Percentiles rank a stretch among this genome's conserved stretches.
Evolutionary conservation across 148 eudicot genomes (phyloP).

Genomic region (Heliamphora exappendiculata): DNA sequence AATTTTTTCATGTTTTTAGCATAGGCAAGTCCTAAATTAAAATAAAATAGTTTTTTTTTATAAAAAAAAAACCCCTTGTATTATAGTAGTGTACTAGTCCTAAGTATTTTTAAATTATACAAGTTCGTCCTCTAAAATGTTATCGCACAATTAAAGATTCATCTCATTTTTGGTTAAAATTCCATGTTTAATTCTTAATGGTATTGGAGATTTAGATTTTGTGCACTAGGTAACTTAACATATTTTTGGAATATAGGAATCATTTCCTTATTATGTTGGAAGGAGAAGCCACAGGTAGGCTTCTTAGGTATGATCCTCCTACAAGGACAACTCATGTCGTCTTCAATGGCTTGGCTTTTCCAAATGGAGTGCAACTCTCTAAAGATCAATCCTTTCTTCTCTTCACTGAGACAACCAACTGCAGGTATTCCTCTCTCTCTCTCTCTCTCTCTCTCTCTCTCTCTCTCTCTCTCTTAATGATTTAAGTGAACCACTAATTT

Average conservation of each 20-base stretch:
- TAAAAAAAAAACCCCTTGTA: too few relatives aligned
- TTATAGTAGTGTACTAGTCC: too few relatives aligned
- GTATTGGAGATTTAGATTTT: neutral
- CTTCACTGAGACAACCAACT: constrained; percentile 81
- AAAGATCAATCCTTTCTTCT: constrained; percentile 70
- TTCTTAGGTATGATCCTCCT: constrained; percentile 76
- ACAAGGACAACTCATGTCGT: constrained; percentile 72
- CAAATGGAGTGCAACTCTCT: constrained; percentile 87
- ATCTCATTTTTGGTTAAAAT: too few relatives aligned
- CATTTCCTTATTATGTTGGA: constrained; percentile 76
- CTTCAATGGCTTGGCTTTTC: constrained; percentile 69
- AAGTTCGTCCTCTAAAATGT: too few relatives aligned
- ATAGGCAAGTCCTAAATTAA: too few relatives aligned
- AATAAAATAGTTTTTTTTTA: too few relatives aligned
- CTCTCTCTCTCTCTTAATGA: neutral
- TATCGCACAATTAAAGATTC: too few relatives aligned
- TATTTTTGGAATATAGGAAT: constrained; percentile 33
- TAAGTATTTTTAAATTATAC: too few relatives aligned
- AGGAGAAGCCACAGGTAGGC: constrained; percentile 85
- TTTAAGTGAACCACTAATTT: too few relatives aligned
- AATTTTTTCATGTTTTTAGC: too few relatives aligned
- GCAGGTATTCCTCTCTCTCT: constrained; percentile 44
- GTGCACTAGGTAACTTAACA: neutral
- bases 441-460: constrained; percentile 13
- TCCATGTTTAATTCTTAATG: too few relatives aligned